A percentile compares a stretch with the other conserved stretches of the same genome.
Evolutionary conservation across 2,329 filamentous ascomycete genomes (phyloP).

Genomic region (Huntiella moniliformis): DNA sequence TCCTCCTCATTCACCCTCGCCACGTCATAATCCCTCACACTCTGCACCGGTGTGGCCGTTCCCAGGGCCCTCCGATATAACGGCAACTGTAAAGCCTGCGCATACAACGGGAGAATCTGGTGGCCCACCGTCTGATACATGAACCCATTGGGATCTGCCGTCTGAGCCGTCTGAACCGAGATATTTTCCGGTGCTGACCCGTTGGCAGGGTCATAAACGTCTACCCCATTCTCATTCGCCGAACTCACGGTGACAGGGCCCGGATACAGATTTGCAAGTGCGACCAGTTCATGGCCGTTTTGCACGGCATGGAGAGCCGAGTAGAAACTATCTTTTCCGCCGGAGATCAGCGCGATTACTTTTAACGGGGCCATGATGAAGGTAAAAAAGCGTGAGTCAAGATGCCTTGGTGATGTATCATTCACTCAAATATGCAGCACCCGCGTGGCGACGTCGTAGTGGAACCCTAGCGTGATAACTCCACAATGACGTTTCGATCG

Average conservation of each 20-base stretch:
- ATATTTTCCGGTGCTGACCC: slow-evolving; percentile 7
- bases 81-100: slow-evolving; percentile 57
- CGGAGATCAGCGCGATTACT: slow-evolving; percentile 84
- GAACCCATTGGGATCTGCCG: slow-evolving; percentile 69
- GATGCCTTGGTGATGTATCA: too few species aligned
- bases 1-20: slow-evolving; percentile 28
- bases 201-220: slow-evolving; percentile 11
- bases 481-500: too few species aligned
- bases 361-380: slow-evolving; percentile 28
- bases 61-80: slow-evolving; percentile 64
- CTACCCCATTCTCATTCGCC: slow-evolving; percentile 10
- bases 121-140: slow-evolving; percentile 99
- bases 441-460: too few species aligned
- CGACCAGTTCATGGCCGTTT: slow-evolving; percentile 70
- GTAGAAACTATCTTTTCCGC: slow-evolving; percentile 94
- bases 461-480: too few species aligned
- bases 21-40: slow-evolving; percentile 47
- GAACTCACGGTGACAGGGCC: slow-evolving; percentile 6
- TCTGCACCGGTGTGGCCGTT: slow-evolving; percentile 47
- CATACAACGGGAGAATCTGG: slow-evolving; percentile 68
- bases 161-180: slow-evolving; percentile 12
- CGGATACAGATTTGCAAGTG: slow-evolving; percentile 76
- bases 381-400: too few species aligned
- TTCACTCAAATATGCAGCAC: too few species aligned
- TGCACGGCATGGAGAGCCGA: slow-evolving; percentile 75